Percentiles rank a stretch among this genome's conserved stretches.
Evolutionary conservation across 257 asterid genomes (phyloP).

Genomic region (Anisodus tanguticus): DNA sequence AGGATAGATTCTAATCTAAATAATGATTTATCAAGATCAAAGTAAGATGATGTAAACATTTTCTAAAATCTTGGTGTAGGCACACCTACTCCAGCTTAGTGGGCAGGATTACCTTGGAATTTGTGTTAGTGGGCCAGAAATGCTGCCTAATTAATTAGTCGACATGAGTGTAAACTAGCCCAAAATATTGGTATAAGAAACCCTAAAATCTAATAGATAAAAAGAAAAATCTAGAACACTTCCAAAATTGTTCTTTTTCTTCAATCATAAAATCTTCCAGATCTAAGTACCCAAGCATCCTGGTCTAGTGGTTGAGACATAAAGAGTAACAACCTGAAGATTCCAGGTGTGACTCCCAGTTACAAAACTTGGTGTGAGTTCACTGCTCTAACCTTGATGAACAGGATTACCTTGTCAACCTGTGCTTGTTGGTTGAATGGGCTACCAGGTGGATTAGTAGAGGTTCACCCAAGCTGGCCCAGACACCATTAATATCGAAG

Average conservation of each 20-base stretch:
- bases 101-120: neutral
- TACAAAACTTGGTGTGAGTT: neutral
- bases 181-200: neutral
- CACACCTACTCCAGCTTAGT: neutral
- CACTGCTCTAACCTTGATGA: neutral
- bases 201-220: neutral
- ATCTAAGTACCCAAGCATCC: neutral
- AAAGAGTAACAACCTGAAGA: neutral
- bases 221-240: neutral
- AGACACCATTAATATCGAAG: neutral
- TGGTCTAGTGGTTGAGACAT: neutral
- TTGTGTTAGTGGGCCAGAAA: neutral
- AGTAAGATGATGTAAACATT: neutral
- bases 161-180: neutral
- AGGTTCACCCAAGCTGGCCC: neutral
- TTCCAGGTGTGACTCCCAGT: neutral
- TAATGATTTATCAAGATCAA: neutral
- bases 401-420: conserved; percentile 12
- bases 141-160: neutral
- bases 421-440: neutral
- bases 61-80: neutral
- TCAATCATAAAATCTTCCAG: neutral
- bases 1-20: neutral
- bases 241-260: neutral
- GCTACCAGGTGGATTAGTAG: conserved; percentile 3